Conservation (phyloP, 2,329 filamentous ascomycete species). For the Alternaria ventricosa region DNA sequence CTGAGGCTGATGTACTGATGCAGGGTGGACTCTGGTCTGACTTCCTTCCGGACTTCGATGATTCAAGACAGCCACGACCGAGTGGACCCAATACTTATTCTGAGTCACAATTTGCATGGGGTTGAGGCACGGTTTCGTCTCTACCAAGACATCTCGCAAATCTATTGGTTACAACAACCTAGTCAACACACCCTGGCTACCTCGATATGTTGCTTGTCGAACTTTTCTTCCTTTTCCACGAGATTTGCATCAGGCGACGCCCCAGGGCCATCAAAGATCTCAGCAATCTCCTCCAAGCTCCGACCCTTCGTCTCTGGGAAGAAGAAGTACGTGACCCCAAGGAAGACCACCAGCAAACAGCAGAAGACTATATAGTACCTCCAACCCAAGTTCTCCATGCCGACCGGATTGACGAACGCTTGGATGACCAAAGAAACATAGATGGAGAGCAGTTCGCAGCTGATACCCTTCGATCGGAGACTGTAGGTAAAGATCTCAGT, state of each 20-base stretch:
- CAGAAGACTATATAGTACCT: slow-evolving; percentile 44
- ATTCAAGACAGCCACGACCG: not conserved
- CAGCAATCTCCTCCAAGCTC: slow-evolving; percentile 27
- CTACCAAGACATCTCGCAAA: not conserved
- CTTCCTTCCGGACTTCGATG: slow-evolving; percentile 5
- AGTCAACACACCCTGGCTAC: not conserved
- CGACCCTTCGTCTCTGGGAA: slow-evolving; percentile 34
- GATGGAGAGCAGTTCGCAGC: slow-evolving; percentile 61
- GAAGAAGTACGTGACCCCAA: slow-evolving; percentile 29
- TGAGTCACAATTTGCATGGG: not conserved
- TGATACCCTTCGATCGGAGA: slow-evolving; percentile 54
- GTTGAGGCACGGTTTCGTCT: not conserved
- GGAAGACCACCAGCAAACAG: slow-evolving; percentile 31
- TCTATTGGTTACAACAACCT: not conserved
- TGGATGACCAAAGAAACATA: slow-evolving; percentile 62
- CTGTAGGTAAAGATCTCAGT: slow-evolving; percentile 57
- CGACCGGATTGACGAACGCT: slow-evolving; percentile 62
- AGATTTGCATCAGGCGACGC: not conserved
- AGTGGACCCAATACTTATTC: not conserved
- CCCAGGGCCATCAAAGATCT: slow-evolving; percentile 22
- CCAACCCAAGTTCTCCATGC: slow-evolving; percentile 37
- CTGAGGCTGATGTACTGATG: slow-evolving; percentile 23
- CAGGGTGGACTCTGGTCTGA: slow-evolving; percentile 23
- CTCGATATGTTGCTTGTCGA: not conserved
- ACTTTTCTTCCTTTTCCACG: not conserved